phyloP scores from a whole-genome alignment of 1,284 basidiomycete species.

The Boletus sp. region DNA sequence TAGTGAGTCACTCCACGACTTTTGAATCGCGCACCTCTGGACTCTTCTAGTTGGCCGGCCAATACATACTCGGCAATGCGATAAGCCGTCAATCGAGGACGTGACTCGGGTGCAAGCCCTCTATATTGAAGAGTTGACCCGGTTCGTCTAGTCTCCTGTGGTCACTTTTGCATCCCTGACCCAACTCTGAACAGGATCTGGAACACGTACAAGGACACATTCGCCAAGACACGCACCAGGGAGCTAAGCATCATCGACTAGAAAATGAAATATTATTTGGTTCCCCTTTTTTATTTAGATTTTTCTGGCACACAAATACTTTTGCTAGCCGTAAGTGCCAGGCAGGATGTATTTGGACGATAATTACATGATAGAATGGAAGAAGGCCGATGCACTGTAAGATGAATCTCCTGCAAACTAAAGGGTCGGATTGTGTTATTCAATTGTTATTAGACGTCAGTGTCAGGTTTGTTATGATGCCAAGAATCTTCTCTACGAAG shows the following conservation, averaged over 20 bases:
- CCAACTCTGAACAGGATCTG: conserved; percentile 68
- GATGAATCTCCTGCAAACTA: no score
- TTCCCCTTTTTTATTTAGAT: not conserved
- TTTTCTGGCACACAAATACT: conserved; percentile 6
- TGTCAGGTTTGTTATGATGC: no score
- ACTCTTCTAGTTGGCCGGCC: conserved; percentile 76
- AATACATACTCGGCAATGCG: conserved; percentile 77
- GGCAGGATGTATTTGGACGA: conserved; percentile 1
- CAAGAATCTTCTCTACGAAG: no score
- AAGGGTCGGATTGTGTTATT: no score
- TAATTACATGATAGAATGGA: not conserved
- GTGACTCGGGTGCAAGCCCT: conserved; percentile 78
- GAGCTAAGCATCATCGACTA: conserved; percentile 78
- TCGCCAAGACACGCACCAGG: conserved; percentile 72
- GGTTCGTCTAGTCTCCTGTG: conserved; percentile 50
- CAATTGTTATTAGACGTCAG: no score
- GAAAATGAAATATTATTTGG: not conserved
- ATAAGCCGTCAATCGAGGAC: conserved; percentile 83
- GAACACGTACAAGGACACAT: conserved; percentile 91
- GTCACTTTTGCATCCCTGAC: not conserved
- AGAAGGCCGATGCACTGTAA: not conserved
- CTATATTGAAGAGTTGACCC: conserved; percentile 92
- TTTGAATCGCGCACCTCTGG: not conserved
- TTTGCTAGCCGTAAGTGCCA: not conserved
- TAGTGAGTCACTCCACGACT: conserved; percentile 57